These are phyloP conservation scores for Papiliotrema terrestris DNA, from an alignment of 1,284 basidiomycete species.

Conservation along the genomic window DNA sequence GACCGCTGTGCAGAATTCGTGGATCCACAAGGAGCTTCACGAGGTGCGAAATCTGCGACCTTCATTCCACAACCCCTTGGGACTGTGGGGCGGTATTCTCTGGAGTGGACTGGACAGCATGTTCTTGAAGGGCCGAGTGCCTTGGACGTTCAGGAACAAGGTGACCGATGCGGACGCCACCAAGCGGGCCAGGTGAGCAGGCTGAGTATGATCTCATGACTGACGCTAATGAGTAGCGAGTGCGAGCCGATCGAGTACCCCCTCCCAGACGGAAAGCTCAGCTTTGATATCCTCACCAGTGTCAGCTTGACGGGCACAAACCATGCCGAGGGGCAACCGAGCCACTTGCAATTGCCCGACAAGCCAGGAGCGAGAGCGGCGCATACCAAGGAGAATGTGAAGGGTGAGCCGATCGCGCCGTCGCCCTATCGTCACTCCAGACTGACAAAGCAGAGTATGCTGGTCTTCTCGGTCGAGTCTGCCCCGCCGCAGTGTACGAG, in stretches of 20 bases:
- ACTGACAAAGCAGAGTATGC: conserved; percentile 60
- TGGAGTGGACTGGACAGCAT: conserved; percentile 90
- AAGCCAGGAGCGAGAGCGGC: conserved; percentile 54
- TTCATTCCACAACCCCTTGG: conserved; percentile 80
- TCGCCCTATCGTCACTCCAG: no score
- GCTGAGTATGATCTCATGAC: background rate
- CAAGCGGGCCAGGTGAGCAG: conserved; percentile 56
- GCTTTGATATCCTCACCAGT: conserved; percentile 90
- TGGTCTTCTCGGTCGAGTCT: conserved; percentile 80
- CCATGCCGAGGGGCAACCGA: conserved; percentile 92
- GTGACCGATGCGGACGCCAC: conserved; percentile 71
- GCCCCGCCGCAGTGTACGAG: conserved; percentile 96
- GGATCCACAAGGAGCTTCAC: conserved; percentile 83
- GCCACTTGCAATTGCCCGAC: conserved; percentile 71
- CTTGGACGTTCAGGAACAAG: conserved; percentile 85
- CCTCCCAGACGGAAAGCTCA: conserved; percentile 81
- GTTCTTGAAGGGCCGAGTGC: conserved; percentile 77
- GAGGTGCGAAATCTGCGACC: conserved; percentile 92
- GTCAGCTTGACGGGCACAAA: conserved; percentile 91
- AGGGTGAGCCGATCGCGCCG: conserved; percentile 28
- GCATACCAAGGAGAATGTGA: conserved; percentile 75
- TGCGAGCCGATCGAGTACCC: conserved; percentile 87
- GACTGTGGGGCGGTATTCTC: conserved; percentile 80
- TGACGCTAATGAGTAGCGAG: conserved; percentile 44
- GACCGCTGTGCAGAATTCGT: conserved; percentile 67